Percentiles rank a stretch among this genome's conserved stretches.
These are phyloP conservation scores for Trametes sanguinea DNA, from an alignment of 768 basidiomycete species.

Conservation along the genomic window DNA sequence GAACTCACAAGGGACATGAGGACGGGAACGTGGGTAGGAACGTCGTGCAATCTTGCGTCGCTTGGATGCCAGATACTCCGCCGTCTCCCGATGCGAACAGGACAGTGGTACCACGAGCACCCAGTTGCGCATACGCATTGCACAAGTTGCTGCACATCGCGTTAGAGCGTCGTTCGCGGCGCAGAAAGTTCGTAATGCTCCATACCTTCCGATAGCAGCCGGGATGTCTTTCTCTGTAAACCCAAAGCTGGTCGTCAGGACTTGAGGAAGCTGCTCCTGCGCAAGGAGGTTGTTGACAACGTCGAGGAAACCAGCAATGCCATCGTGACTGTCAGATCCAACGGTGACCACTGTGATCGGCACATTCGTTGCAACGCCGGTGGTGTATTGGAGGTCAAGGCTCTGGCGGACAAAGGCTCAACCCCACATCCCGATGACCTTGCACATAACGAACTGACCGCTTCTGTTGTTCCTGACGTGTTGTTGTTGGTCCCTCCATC, in stretches of 20 bases:
- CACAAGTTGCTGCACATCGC: slow-evolving; percentile 31
- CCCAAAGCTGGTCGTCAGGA: slow-evolving; percentile 41
- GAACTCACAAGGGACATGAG: slow-evolving; percentile 36
- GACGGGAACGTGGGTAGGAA: slow-evolving; percentile 40
- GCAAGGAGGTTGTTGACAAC: slow-evolving; percentile 30
- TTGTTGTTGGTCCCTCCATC: slow-evolving; percentile 40
- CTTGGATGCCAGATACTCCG: slow-evolving; percentile 32
- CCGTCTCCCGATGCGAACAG: slow-evolving; percentile 43
- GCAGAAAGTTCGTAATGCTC: slow-evolving; percentile 44
- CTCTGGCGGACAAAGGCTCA: slow-evolving; percentile 18
- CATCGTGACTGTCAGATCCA: slow-evolving; percentile 18
- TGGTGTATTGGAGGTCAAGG: slow-evolving; percentile 38
- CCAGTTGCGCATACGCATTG: slow-evolving; percentile 37
- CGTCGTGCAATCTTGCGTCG: slow-evolving; percentile 19
- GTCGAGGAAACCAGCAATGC: slow-evolving; percentile 33
- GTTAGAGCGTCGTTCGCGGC: slow-evolving; percentile 40
- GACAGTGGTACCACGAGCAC: slow-evolving; percentile 38
- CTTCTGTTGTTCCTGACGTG: slow-evolving; percentile 30
- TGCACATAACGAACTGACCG: slow-evolving; percentile 16
- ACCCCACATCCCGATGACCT: not conserved
- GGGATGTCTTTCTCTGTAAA: slow-evolving; percentile 54
- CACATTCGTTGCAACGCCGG: slow-evolving; percentile 35
- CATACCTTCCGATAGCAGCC: slow-evolving; percentile 9
- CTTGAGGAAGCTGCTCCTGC: slow-evolving; percentile 30
- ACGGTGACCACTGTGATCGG: slow-evolving; percentile 35